A percentile compares a stretch with the other conserved stretches of the same genome.
These are phyloP conservation scores for Bipolaris victoriae DNA, from an alignment of 2,329 filamentous ascomycete species.

Conservation along the genomic window DNA sequence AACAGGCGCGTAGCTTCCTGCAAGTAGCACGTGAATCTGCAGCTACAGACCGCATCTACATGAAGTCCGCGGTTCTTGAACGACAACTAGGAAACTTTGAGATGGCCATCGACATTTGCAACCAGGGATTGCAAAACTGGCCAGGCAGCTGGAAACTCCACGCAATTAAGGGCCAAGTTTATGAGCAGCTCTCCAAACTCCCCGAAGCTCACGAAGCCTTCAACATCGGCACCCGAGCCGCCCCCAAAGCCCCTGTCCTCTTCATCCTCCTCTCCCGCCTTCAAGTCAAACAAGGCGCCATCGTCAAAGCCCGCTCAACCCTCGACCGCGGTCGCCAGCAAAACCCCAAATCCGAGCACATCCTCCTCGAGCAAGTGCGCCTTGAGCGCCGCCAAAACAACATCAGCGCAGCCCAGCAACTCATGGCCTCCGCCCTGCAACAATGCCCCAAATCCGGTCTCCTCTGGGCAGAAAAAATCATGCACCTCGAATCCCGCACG, in stretches of 20 bases:
- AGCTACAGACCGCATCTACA: conserved; percentile 95
- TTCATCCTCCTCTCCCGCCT: conserved; percentile 90
- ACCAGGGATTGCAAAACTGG: conserved; percentile 85
- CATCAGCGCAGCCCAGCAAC: conserved; percentile 78
- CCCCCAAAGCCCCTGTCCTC: conserved; percentile 80
- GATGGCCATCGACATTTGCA: conserved; percentile 82
- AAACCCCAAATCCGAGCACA: conserved; percentile 79
- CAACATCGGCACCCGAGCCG: conserved; percentile 83
- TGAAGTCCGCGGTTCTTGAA: conserved; percentile 94
- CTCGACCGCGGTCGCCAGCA: conserved; percentile 90
- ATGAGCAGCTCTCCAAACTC: conserved; percentile 79
- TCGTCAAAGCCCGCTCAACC: conserved; percentile 91
- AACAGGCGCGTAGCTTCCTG: conserved; percentile 81
- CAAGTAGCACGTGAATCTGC: conserved; percentile 84
- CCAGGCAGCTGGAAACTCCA: conserved; percentile 86
- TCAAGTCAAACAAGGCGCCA: conserved; percentile 81
- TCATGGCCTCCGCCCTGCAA: conserved; percentile 93
- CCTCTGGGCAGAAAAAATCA: conserved; percentile 93
- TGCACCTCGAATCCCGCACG: conserved; percentile 88
- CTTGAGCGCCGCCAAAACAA: conserved; percentile 90
- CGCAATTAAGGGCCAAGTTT: conserved; percentile 99
- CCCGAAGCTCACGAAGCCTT: conserved; percentile 91
- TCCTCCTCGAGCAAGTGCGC: conserved; percentile 94
- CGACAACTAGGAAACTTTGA: conserved; percentile 80
- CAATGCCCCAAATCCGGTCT: conserved; percentile 87